A percentile compares a stretch with the other conserved stretches of the same genome.
Conservation (phyloP, 371 early-diverging fungal genomes). For the Mortierella sp. region DNA sequence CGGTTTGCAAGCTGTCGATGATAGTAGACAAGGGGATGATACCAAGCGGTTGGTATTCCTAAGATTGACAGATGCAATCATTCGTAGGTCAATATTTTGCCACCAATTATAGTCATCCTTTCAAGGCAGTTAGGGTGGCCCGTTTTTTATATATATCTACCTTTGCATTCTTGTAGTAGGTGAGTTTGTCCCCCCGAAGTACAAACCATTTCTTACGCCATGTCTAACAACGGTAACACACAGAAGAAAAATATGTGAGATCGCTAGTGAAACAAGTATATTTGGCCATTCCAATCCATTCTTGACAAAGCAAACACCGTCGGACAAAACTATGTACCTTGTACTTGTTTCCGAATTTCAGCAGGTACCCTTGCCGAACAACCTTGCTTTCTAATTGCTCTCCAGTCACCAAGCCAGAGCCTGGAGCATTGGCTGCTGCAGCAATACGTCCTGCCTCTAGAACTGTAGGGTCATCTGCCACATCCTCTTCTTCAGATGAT, state of each 20-base stretch:
- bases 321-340: slow-evolving; percentile 58
- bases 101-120: neutral
- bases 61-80: neutral
- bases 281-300: slow-evolving; percentile 4
- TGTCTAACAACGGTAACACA: slow-evolving; percentile 55
- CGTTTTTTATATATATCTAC: slow-evolving; percentile 50
- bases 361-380: slow-evolving; percentile 78
- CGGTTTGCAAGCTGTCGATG: slow-evolving; percentile 82
- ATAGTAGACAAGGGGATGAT: slow-evolving; percentile 78
- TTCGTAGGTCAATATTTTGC: neutral
- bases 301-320: neutral
- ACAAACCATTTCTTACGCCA: slow-evolving; percentile 94
- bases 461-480: slow-evolving; percentile 51
- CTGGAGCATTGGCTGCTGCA: slow-evolving; percentile 53
- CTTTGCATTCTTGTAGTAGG: slow-evolving; percentile 85
- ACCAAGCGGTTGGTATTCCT: slow-evolving; percentile 83
- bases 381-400: slow-evolving; percentile 63
- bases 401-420: slow-evolving; percentile 47
- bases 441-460: slow-evolving; percentile 48
- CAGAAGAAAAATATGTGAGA: neutral
- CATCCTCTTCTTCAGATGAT: slow-evolving; percentile 52
- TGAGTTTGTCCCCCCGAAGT: slow-evolving; percentile 78
- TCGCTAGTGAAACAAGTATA: slow-evolving; percentile 2
- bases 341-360: slow-evolving; percentile 74
- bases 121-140: neutral